phyloP scores from a whole-genome alignment of 176 grass and related monocot species.

The Secale cereale region DNA sequence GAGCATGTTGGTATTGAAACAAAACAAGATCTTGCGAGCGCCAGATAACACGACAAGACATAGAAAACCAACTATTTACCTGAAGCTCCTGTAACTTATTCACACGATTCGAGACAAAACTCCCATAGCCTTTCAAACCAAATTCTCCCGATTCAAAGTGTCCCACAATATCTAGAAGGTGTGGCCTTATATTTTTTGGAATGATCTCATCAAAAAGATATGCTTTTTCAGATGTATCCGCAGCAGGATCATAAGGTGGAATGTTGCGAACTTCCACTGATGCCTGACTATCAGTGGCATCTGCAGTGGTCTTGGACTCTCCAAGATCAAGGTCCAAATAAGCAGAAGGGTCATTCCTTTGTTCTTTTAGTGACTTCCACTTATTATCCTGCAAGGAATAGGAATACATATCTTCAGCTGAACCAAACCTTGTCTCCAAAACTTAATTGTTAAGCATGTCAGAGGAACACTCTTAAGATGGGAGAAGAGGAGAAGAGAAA shows the following conservation, averaged over 20 bases:
- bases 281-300: constrained; percentile 27
- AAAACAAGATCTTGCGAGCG: background rate
- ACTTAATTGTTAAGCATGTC: background rate
- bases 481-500: background rate
- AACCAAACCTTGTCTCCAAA: constrained; percentile 7
- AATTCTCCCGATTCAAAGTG: constrained; percentile 48
- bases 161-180: constrained; percentile 69
- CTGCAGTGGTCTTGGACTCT: constrained; percentile 10
- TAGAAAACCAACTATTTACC: constrained; percentile 40
- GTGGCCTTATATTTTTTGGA: constrained; percentile 47
- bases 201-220: constrained; percentile 85
- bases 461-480: background rate
- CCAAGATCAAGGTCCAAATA: constrained; percentile 38
- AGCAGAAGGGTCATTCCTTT: constrained; percentile 63
- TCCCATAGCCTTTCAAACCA: constrained; percentile 57
- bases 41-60: constrained; percentile 18
- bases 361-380: constrained; percentile 51
- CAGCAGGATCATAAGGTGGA: constrained; percentile 77
- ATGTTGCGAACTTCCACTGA: constrained; percentile 49
- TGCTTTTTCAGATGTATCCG: constrained; percentile 62
- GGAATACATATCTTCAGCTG: background rate
- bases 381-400: constrained; percentile 62
- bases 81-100: constrained; percentile 51
- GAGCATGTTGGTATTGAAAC: background rate
- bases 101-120: constrained; percentile 83